Conservation (phyloP, 2,329 filamentous ascomycete species). For the Trichophyton simii region DNA sequence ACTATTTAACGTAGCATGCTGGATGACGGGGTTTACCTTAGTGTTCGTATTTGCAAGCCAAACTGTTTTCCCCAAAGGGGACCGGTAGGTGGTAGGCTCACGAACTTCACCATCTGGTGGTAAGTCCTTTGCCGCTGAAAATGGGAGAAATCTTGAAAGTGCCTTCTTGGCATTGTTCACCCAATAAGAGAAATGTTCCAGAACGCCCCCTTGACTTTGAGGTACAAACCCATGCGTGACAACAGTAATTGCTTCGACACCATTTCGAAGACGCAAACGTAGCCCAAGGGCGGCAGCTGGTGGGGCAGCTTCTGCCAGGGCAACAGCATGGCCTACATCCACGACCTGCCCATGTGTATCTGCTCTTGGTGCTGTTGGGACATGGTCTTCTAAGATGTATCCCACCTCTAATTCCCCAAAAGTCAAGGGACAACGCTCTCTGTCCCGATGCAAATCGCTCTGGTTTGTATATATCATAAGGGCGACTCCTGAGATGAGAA, state of each 20-base stretch:
- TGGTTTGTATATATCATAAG: neutral
- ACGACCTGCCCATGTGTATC: neutral
- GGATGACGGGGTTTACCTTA: neutral
- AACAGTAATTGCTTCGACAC: constrained; percentile 4
- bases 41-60: neutral
- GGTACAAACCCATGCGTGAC: constrained; percentile 1
- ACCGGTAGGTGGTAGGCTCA: neutral
- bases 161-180: neutral
- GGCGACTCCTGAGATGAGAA: neutral
- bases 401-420: neutral
- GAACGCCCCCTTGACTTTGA: neutral
- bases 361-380: neutral
- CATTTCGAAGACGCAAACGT: neutral
- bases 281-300: neutral
- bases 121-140: neutral
- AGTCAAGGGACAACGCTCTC: neutral
- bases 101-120: neutral
- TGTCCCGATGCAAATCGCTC: neutral
- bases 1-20: neutral
- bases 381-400: neutral
- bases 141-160: neutral
- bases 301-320: neutral
- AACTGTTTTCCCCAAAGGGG: neutral
- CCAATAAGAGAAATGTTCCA: neutral
- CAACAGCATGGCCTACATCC: neutral